Percentiles rank a stretch among this genome's conserved stretches.
phyloP scores from a whole-genome alignment of 495 filamentous ascomycete species.

The Lepidopterella palustris region DNA sequence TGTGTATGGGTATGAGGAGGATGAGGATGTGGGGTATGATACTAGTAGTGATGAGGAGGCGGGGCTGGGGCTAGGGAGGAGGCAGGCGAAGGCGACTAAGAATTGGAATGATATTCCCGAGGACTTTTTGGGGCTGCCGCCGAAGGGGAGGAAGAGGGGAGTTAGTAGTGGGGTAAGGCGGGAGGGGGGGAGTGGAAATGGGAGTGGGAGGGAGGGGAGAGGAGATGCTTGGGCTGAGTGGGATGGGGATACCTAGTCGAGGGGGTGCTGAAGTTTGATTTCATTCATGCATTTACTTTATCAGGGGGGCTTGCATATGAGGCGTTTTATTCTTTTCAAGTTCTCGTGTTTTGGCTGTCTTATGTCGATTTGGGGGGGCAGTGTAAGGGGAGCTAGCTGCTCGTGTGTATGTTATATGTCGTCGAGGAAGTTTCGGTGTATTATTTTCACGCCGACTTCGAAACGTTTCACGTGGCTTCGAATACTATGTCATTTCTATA shows the following conservation, averaged over 20 bases:
- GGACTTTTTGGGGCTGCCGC: constrained; percentile 27
- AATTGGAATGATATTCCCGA: constrained; percentile 39
- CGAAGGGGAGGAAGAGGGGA: constrained; percentile 16
- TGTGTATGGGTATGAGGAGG: constrained; percentile 26
- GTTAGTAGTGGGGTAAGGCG: constrained; percentile 1
- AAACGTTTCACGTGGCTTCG: no score
- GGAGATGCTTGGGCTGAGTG: constrained; percentile 22
- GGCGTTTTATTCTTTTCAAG: no score
- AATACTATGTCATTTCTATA: no score
- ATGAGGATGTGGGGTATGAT: constrained; percentile 28
- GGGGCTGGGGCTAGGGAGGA: constrained; percentile 11
- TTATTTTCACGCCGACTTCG: no score
- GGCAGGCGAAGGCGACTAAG: constrained; percentile 12
- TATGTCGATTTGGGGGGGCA: no score
- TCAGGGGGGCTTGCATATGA: no score
- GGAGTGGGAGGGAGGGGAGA: constrained; percentile 4
- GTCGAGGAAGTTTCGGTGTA: no score
- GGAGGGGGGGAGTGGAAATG: constrained; percentile 3
- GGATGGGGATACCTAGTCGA: constrained; percentile 11
- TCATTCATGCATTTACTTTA: no score
- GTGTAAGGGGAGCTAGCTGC: no score
- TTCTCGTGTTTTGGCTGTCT: no score
- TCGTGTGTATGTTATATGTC: no score
- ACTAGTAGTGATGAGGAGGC: constrained; percentile 29
- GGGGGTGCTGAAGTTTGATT: not conserved